Percentiles rank a stretch among this genome's conserved stretches.
Evolutionary conservation across 2,329 filamentous ascomycete genomes (phyloP).

Genomic region (Fusarium metavorans): DNA sequence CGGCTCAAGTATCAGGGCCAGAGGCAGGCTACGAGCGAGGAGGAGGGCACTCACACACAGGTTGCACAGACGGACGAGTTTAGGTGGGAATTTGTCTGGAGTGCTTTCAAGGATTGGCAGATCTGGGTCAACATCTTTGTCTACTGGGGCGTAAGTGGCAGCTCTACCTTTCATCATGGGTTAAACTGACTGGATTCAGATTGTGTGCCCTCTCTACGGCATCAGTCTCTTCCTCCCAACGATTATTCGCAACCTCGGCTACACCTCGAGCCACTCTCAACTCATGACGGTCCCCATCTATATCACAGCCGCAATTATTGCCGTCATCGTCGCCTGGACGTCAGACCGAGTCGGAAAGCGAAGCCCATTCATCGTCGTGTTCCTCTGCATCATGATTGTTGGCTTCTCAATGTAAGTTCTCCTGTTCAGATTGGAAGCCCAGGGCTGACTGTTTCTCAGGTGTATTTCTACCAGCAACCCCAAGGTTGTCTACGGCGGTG

Average conservation of each 20-base stretch:
- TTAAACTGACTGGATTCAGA: constrained; percentile 46
- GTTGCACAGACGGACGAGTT: constrained; percentile 80
- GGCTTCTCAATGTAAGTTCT: constrained; percentile 65
- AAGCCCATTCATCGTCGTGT: constrained; percentile 66
- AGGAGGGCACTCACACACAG: constrained; percentile 27
- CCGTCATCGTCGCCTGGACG: constrained; percentile 64
- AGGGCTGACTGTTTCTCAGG: constrained; percentile 47
- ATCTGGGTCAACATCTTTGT: constrained; percentile 73
- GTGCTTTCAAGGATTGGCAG: constrained; percentile 83
- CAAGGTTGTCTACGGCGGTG: constrained; percentile 76
- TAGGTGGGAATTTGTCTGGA: constrained; percentile 79
- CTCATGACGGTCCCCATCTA: constrained; percentile 73
- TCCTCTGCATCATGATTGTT: constrained; percentile 64
- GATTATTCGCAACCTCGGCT: constrained; percentile 71
- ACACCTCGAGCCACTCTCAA: constrained; percentile 68
- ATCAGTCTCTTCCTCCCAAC: constrained; percentile 72
- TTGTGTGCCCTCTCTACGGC: constrained; percentile 67
- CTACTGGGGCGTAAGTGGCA: constrained; percentile 69
- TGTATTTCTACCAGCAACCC: constrained; percentile 70
- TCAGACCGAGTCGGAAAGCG: constrained; percentile 67
- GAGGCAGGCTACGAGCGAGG: constrained; percentile 23
- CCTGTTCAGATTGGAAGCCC: too few species aligned
- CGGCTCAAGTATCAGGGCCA: constrained; percentile 75
- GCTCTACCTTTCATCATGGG: not conserved
- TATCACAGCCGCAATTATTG: constrained; percentile 72